Base-by-base conservation (phyloP, 2,329 filamentous ascomycete genomes). In the Zopfia rhizophila region DNA sequence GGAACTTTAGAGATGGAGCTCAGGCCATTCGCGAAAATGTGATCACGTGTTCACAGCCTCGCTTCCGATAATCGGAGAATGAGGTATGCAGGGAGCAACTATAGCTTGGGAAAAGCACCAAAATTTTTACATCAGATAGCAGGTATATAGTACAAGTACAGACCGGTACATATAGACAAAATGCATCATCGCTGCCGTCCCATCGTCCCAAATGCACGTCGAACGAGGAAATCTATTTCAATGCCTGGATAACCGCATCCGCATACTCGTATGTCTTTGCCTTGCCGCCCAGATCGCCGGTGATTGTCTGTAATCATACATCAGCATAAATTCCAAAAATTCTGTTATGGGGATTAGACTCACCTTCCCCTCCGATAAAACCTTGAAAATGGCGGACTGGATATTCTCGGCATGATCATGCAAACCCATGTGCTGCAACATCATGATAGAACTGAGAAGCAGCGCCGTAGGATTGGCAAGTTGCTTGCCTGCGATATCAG, bases 401-500 rank as follows among this genome's bases (percentile, higher is more conserved):
- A 99, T 97, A 75, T 86, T 87, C 74, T 81, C 75, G 61, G 94
- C 94, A 74, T 97, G 86, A 56, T 90, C 82, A 75, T 79, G 86
- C 58, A 99, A 83, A 68, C 89, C 87, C 93, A 99, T 97, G 80
- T 99, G 94, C 77, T 94, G 88, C 83, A 99, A 80, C 94, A 99
- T 97, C 94, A 99, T 97, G 81, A 97, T 94, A 75, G 90, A 95
- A 76, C 85, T 90, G 69, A 97, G 88, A 58, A 99, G 86, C 63
- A 99, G 86, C 49, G 94, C 94, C 52, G 94, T 97, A 55, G 94
- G 94, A 85, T 99, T 99, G 69, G 94, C 94, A 63, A 97, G 88
- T 61, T 85, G 89, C 85, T 97, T 91, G 76, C 93, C 93, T 58
- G 91, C 91, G 73, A 97, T 97, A 76, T 97, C 93, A 51, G 93